Evolutionary conservation across 2,329 filamentous ascomycete genomes (phyloP).

Genomic region (Zalaria sp.): DNA sequence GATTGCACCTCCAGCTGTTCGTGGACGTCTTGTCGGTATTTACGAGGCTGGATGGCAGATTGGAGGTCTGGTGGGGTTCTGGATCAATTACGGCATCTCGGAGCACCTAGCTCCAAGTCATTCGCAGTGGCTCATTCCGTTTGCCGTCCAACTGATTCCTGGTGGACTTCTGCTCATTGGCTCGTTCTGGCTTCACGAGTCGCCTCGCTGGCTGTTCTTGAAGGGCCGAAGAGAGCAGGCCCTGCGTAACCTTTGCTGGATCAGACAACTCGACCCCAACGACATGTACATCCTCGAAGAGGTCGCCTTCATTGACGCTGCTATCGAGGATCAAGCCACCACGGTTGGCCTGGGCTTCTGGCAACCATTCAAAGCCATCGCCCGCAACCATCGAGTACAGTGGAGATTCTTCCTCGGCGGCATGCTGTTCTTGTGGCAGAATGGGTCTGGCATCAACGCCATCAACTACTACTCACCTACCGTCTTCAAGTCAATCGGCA

Average conservation of each 20-base stretch:
- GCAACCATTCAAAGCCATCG: constrained; percentile 50
- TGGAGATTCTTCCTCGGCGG: constrained; percentile 62
- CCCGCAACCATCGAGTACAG: constrained; percentile 42
- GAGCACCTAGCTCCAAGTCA: constrained; percentile 28
- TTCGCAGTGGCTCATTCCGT: constrained; percentile 33
- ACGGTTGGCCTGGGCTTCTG: constrained; percentile 60
- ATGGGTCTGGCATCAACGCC: constrained; percentile 62
- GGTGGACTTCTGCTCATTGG: constrained; percentile 41
- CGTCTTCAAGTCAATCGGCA: constrained; percentile 52
- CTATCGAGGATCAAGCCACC: constrained; percentile 48
- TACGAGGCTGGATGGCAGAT: constrained; percentile 44
- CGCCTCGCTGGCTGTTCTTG: constrained; percentile 29
- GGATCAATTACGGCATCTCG: constrained; percentile 33
- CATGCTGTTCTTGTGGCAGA: constrained; percentile 68
- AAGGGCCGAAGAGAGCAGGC: constrained; percentile 27
- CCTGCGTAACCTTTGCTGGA: constrained; percentile 41
- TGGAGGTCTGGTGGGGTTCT: constrained; percentile 36
- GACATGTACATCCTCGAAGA: constrained; percentile 62
- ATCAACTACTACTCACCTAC: constrained; percentile 64
- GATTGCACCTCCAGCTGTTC: constrained; percentile 42
- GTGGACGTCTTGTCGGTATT: constrained; percentile 44
- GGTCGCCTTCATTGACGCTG: constrained; percentile 53
- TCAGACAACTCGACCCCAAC: constrained; percentile 41
- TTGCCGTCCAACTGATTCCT: constrained; percentile 54
- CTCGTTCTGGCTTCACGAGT: constrained; percentile 28